phyloP scores from a whole-genome alignment of 495 filamentous ascomycete genomes.

The Beverwykella pulmonaria region DNA sequence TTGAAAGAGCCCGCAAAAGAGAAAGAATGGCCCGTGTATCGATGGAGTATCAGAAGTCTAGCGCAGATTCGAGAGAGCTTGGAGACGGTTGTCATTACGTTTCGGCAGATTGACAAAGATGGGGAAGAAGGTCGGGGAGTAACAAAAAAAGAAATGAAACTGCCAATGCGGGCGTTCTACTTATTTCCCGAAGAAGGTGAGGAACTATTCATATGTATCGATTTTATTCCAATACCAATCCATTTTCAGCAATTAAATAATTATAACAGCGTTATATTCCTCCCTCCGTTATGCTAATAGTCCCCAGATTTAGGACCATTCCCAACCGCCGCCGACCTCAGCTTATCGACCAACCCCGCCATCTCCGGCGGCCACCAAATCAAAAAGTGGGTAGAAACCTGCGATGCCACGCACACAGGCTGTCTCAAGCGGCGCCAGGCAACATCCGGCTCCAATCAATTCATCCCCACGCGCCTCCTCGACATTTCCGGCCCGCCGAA shows the following conservation, averaged over 20 bases:
- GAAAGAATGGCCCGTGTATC: slow-evolving; percentile 10
- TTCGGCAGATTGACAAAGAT: slow-evolving; percentile 8
- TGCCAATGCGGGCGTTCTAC: slow-evolving; percentile 14
- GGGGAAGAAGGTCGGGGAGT: not conserved
- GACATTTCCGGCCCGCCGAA: not conserved
- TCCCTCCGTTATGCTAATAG: not conserved
- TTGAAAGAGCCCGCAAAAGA: not conserved
- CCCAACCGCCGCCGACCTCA: not conserved
- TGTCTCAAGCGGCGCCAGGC: slow-evolving; percentile 3
- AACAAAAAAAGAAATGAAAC: not conserved
- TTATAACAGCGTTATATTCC: not conserved
- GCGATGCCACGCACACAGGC: not conserved
- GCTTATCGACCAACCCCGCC: slow-evolving; percentile 4
- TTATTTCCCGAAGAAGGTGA: slow-evolving; percentile 23
- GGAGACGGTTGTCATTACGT: slow-evolving; percentile 22
- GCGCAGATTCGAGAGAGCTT: slow-evolving; percentile 7
- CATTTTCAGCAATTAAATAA: too few species aligned
- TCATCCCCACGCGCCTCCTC: slow-evolving; percentile 23
- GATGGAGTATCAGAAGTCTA: slow-evolving; percentile 21
- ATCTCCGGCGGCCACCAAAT: slow-evolving; percentile 12
- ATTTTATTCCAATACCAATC: too few species aligned
- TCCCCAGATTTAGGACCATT: not conserved
- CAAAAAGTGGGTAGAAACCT: slow-evolving; percentile 16
- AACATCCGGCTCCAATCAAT: not conserved
- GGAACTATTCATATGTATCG: not conserved